Percentiles rank a stretch among this genome's conserved stretches.
phyloP scores from a whole-genome alignment of 805 yeast genomes.

The Wickerhamomyces kurtzmanii region DNA sequence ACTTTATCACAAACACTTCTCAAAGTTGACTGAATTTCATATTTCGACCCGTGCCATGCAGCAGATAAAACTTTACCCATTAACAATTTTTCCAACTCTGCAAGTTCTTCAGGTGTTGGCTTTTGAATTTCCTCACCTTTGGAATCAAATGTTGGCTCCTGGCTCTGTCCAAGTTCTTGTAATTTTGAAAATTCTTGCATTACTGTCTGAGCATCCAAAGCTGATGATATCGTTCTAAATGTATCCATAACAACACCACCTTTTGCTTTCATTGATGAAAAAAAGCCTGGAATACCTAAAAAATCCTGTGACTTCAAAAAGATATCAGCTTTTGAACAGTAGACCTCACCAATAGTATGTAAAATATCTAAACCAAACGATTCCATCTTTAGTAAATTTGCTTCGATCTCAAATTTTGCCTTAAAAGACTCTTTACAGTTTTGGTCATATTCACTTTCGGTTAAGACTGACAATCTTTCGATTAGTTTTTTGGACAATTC shows the following conservation, averaged over 20 bases:
- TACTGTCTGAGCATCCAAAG: slow-evolving; percentile 71
- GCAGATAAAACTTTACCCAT: slow-evolving; percentile 77
- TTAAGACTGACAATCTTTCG: slow-evolving; percentile 41
- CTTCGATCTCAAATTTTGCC: slow-evolving; percentile 66
- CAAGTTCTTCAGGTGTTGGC: slow-evolving; percentile 51
- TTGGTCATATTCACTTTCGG: slow-evolving; percentile 53
- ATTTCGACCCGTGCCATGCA: slow-evolving; percentile 78
- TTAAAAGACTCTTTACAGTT: slow-evolving; percentile 57
- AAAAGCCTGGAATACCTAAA: slow-evolving; percentile 62
- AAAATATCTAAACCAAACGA: slow-evolving; percentile 79
- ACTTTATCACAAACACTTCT: slow-evolving; percentile 63
- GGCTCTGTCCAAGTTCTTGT: slow-evolving; percentile 39
- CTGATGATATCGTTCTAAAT: slow-evolving; percentile 58
- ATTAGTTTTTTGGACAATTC: slow-evolving; percentile 50
- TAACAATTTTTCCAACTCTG: slow-evolving; percentile 62
- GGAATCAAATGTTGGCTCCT: slow-evolving; percentile 32
- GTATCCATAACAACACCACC: slow-evolving; percentile 69
- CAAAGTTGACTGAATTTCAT: slow-evolving; percentile 66
- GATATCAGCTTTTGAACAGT: slow-evolving; percentile 53
- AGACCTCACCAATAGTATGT: slow-evolving; percentile 65
- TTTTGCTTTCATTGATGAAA: slow-evolving; percentile 63
- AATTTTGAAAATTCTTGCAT: slow-evolving; percentile 63
- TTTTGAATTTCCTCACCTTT: slow-evolving; percentile 46
- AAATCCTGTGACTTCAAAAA: slow-evolving; percentile 56
- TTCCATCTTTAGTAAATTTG: slow-evolving; percentile 72